Evolutionary conservation across 2,329 filamentous ascomycete species (phyloP).

Genomic region (Diplodia scrobiculata): DNA sequence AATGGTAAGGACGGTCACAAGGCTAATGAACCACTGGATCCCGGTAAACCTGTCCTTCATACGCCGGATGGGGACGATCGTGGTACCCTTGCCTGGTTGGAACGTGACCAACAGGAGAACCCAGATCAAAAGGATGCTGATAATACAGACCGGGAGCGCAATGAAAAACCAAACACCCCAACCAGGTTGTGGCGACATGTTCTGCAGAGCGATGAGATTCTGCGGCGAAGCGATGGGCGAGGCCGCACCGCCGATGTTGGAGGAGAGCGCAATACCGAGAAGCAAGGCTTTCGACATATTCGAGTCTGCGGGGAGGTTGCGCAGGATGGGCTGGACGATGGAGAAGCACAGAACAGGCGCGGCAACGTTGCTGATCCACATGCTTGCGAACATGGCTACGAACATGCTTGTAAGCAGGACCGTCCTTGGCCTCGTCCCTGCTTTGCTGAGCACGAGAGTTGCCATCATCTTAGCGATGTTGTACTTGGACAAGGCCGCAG

Average conservation of each 20-base stretch:
- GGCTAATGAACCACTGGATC: slow-evolving; percentile 87
- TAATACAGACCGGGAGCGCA: slow-evolving; percentile 84
- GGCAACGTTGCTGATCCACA: slow-evolving; percentile 99
- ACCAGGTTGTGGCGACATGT: slow-evolving; percentile 87
- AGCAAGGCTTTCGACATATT: slow-evolving; percentile 94
- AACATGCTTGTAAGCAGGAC: slow-evolving; percentile 98
- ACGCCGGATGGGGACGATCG: slow-evolving; percentile 86
- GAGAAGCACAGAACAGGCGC: slow-evolving; percentile 96
- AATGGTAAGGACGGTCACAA: slow-evolving; percentile 83
- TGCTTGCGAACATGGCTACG: slow-evolving; percentile 93
- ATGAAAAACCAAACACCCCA: slow-evolving; percentile 99
- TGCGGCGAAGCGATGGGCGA: slow-evolving; percentile 97
- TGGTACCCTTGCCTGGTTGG: slow-evolving; percentile 78
- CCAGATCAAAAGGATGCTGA: slow-evolving; percentile 90
- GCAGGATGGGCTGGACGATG: slow-evolving; percentile 94
- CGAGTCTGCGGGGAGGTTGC: slow-evolving; percentile 86
- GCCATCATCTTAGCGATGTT: slow-evolving; percentile 97
- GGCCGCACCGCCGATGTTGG: slow-evolving; percentile 93
- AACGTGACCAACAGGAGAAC: slow-evolving; percentile 80
- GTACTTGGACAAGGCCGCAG: slow-evolving; percentile 92
- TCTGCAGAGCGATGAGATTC: slow-evolving; percentile 93
- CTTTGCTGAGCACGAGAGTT: slow-evolving; percentile 93
- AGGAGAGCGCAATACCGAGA: slow-evolving; percentile 89
- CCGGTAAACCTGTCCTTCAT: slow-evolving; percentile 86
- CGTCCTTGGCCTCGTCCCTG: slow-evolving; percentile 83